phyloP scores from a whole-genome alignment of 371 early-diverging fungal species.

The Rozella allomycis region DNA sequence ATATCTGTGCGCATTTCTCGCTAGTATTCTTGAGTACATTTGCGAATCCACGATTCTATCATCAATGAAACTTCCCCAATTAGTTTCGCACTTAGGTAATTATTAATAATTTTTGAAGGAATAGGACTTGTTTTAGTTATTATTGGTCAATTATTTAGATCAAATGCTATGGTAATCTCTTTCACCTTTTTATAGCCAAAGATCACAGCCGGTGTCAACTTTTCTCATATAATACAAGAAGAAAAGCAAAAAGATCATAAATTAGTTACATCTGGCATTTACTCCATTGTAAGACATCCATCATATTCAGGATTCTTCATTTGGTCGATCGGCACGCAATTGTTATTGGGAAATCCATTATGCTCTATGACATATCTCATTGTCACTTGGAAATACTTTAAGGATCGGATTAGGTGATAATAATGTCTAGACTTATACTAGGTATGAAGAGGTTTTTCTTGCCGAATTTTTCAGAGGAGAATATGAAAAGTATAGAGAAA shows the following conservation, averaged over 20 bases:
- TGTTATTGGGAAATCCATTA: conserved; percentile 46
- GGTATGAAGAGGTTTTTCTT: too few species aligned
- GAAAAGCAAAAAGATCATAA: conserved; percentile 37
- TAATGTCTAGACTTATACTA: too few species aligned
- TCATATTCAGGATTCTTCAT: conserved; percentile 71
- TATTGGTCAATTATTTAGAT: conserved; percentile 40
- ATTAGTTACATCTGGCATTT: conserved; percentile 52
- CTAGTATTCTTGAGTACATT: conserved; percentile 42
- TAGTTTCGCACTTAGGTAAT: conserved; percentile 29
- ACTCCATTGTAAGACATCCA: conserved; percentile 62
- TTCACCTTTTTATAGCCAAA: too few species aligned
- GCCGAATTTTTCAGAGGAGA: too few species aligned
- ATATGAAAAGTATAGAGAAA: too few species aligned
- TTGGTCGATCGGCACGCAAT: conserved; percentile 52
- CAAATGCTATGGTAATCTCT: conserved; percentile 54
- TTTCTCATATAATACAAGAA: conserved; percentile 47
- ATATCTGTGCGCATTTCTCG: conserved; percentile 45
- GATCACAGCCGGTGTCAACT: conserved; percentile 53
- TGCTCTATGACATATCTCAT: conserved; percentile 34
- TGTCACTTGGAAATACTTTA: conserved; percentile 44
- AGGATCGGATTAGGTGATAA: conserved; percentile 36
- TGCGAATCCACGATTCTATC: conserved; percentile 42
- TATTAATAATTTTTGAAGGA: conserved; percentile 1
- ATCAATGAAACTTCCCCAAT: conserved; percentile 22
- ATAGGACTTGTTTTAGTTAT: conserved; percentile 34